Conservation (phyloP, 73 alveolate species). For the Blepharisma stoltei region DNA sequence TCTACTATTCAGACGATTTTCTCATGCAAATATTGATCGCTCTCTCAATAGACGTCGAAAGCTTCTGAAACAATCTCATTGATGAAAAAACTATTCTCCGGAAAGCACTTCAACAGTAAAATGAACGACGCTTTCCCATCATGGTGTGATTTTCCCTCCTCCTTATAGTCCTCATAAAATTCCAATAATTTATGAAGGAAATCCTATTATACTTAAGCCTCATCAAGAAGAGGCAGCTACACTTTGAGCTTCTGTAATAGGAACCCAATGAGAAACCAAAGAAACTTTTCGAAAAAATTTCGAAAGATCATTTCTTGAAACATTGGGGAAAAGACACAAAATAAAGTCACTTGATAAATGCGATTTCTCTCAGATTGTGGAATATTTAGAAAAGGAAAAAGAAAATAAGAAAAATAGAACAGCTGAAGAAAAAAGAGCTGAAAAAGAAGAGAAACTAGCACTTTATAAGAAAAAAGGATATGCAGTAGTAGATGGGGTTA, state of each 20-base stretch:
- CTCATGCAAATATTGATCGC: too few species aligned
- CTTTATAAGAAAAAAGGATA: constrained; percentile 75
- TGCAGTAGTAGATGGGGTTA: constrained; percentile 93
- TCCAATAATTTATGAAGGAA: constrained; percentile 78
- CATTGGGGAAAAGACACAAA: constrained; percentile 60
- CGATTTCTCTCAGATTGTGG: constrained; percentile 81
- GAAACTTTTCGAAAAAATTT: constrained; percentile 80
- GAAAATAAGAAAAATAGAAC: constrained; percentile 70
- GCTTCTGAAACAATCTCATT: too few species aligned
- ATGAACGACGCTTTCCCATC: constrained; percentile 94
- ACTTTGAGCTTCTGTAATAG: constrained; percentile 88
- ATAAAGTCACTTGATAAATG: constrained; percentile 74
- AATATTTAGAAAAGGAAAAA: constrained; percentile 65
- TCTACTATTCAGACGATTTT: too few species aligned
- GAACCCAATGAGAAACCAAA: constrained; percentile 78
- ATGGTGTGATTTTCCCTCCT: constrained; percentile 91
- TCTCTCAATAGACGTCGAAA: too few species aligned
- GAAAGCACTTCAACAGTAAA: constrained; percentile 60
- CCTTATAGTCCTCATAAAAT: constrained; percentile 86
- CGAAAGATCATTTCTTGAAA: constrained; percentile 63
- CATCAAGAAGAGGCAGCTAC: constrained; percentile 94
- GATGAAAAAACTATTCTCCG: constrained; percentile 5
- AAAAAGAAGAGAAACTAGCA: constrained; percentile 69
- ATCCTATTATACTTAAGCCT: constrained; percentile 62
- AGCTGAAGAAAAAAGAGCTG: constrained; percentile 79